Evolutionary conservation across 2,329 filamentous ascomycete genomes (phyloP).

Genomic region (Paracamarosporium sp.): DNA sequence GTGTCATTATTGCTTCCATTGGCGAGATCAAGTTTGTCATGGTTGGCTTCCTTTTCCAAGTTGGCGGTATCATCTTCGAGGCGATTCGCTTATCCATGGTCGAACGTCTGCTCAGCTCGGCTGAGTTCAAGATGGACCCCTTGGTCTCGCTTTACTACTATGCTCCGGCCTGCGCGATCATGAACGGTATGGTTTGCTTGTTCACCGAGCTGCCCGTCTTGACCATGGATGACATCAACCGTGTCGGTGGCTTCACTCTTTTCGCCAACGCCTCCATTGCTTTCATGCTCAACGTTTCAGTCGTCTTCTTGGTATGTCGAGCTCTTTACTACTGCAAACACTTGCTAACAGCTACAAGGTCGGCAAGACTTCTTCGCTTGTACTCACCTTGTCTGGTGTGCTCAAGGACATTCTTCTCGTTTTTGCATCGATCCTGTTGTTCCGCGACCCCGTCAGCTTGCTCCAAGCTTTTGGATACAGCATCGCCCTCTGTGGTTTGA

Average conservation of each 20-base stretch:
- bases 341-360: slow-evolving; percentile 62
- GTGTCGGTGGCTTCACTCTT: slow-evolving; percentile 75
- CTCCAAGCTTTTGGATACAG: slow-evolving; percentile 86
- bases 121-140: slow-evolving; percentile 92
- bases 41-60: slow-evolving; percentile 79
- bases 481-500: slow-evolving; percentile 78
- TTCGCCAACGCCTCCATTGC: slow-evolving; percentile 79
- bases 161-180: slow-evolving; percentile 80
- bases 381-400: slow-evolving; percentile 85
- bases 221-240: slow-evolving; percentile 72
- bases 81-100: slow-evolving; percentile 85
- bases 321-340: not conserved
- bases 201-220: slow-evolving; percentile 76
- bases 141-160: slow-evolving; percentile 91
- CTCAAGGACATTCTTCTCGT: slow-evolving; percentile 89
- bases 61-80: slow-evolving; percentile 80
- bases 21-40: slow-evolving; percentile 94
- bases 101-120: slow-evolving; percentile 78
- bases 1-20: slow-evolving; percentile 91
- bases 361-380: slow-evolving; percentile 84
- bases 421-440: slow-evolving; percentile 79
- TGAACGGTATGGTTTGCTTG: slow-evolving; percentile 78
- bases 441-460: slow-evolving; percentile 74
- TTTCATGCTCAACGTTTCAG: slow-evolving; percentile 83
- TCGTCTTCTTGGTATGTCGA: slow-evolving; percentile 78